A percentile compares a stretch with the other conserved stretches of the same genome.
These are phyloP conservation scores for Testicularia cyperi DNA, from an alignment of 1,284 basidiomycete genomes.

Conservation along the genomic window DNA sequence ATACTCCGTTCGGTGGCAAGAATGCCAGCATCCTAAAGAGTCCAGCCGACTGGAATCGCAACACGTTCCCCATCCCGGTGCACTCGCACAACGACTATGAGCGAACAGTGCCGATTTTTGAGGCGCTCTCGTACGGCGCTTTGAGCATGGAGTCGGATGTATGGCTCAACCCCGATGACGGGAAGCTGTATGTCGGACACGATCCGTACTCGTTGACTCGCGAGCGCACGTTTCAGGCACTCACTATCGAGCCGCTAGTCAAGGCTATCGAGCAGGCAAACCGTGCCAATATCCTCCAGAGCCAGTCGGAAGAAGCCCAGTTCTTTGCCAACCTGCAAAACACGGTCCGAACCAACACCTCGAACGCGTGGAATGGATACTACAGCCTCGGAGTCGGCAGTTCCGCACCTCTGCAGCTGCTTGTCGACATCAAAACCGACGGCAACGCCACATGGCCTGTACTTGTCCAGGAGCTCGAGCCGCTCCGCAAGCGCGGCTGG, in stretches of 20 bases:
- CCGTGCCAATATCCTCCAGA: constrained; percentile 17
- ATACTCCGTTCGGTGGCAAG: constrained; percentile 9
- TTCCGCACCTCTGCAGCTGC: constrained; percentile 35
- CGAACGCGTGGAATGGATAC: constrained; percentile 5
- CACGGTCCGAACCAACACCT: constrained; percentile 14
- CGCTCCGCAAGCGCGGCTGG: constrained; percentile 29
- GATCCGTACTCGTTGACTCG: constrained; percentile 31
- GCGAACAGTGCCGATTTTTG: constrained; percentile 35
- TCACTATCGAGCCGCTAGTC: constrained; percentile 40
- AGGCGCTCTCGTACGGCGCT: constrained; percentile 41
- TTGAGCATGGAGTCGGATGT: constrained; percentile 43
- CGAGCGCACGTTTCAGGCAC: constrained; percentile 34
- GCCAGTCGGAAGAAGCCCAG: constrained; percentile 14
- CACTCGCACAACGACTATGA: constrained; percentile 55
- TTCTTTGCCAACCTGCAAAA: constrained; percentile 18
- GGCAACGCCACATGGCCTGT: constrained; percentile 30
- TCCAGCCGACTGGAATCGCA: constrained; percentile 29
- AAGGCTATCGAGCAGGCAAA: constrained; percentile 42
- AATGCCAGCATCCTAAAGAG: constrained; percentile 11
- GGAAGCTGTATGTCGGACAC: constrained; percentile 48
- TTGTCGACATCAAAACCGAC: constrained; percentile 51
- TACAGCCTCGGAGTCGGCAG: constrained; percentile 38
- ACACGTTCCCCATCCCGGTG: constrained; percentile 25
- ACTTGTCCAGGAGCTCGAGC: constrained; percentile 29
- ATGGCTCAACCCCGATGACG: constrained; percentile 42